Evolutionary conservation across 2,329 filamentous ascomycete species (phyloP).

Genomic region (Pseudocercospora crystallina): DNA sequence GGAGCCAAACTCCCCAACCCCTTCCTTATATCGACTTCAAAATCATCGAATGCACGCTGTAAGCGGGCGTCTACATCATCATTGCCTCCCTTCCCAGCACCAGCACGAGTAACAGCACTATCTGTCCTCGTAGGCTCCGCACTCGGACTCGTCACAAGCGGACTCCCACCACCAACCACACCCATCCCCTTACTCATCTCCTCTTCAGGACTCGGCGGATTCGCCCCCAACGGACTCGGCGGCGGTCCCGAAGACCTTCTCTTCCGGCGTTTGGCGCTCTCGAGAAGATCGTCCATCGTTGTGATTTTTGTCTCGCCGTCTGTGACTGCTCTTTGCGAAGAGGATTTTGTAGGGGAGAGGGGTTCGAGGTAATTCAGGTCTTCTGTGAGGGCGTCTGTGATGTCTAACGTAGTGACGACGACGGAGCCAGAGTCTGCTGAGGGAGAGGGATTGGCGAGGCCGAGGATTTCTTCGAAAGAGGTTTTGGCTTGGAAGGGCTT

Average conservation of each 20-base stretch:
- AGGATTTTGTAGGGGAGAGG: conserved; percentile 9
- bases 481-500: conserved; percentile 18
- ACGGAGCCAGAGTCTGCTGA: not conserved
- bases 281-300: conserved; percentile 29
- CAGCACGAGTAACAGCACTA: no score
- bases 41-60: conserved; percentile 28
- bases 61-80: not conserved
- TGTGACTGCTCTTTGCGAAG: conserved; percentile 6
- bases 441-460: not conserved
- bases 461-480: conserved; percentile 31
- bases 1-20: not conserved
- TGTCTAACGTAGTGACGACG: not conserved
- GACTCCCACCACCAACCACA: not conserved
- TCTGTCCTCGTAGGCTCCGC: not conserved
- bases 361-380: conserved; percentile 20
- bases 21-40: conserved; percentile 28
- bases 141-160: not conserved
- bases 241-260: conserved; percentile 23
- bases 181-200: not conserved
- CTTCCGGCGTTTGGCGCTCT: conserved; percentile 30
- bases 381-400: conserved; percentile 1
- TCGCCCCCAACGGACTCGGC: conserved; percentile 28
- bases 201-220: conserved; percentile 22
- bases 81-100: not conserved
- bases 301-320: conserved; percentile 27